Evolutionary conservation across 1,284 basidiomycete species (phyloP).

Genomic region (Leccinum holopus): DNA sequence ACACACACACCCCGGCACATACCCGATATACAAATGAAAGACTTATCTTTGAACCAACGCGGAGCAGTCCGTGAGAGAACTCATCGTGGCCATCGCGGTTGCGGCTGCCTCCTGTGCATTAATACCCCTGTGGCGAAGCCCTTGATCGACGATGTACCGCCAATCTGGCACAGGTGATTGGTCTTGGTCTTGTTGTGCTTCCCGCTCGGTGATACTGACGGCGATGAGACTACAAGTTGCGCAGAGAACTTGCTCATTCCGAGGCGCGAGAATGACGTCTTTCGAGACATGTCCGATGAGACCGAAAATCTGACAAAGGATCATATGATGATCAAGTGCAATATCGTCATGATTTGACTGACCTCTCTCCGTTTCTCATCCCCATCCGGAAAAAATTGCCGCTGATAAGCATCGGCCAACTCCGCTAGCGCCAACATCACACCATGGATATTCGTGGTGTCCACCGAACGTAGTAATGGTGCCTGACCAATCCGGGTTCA

Average conservation of each 20-base stretch:
- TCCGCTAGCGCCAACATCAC: constrained; percentile 74
- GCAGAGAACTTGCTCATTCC: constrained; percentile 73
- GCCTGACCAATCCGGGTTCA: constrained; percentile 42
- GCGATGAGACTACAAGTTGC: constrained; percentile 77
- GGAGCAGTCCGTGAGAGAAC: constrained; percentile 64
- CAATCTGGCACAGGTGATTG: constrained; percentile 54
- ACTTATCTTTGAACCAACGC: constrained; percentile 68
- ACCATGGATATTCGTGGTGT: constrained; percentile 78
- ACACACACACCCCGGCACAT: constrained; percentile 13
- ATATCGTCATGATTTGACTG: constrained; percentile 7
- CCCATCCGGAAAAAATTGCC: constrained; percentile 30
- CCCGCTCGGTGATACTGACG: constrained; percentile 56
- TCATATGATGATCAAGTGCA: constrained; percentile 3
- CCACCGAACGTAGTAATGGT: constrained; percentile 59
- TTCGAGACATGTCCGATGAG: constrained; percentile 55
- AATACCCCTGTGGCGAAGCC: constrained; percentile 66
- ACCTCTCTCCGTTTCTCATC: constrained; percentile 42
- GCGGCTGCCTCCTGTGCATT: constrained; percentile 77
- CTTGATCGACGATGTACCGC: constrained; percentile 68
- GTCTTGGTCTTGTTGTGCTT: constrained; percentile 42
- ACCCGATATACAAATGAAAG: constrained; percentile 10
- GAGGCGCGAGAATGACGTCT: constrained; percentile 59
- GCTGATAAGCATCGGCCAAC: constrained; percentile 56
- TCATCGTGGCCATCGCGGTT: constrained; percentile 62
- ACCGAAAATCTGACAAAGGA: constrained; percentile 51